Base-by-base conservation (phyloP, 2,329 filamentous ascomycete species). In the Simplicillium sp. region DNA sequence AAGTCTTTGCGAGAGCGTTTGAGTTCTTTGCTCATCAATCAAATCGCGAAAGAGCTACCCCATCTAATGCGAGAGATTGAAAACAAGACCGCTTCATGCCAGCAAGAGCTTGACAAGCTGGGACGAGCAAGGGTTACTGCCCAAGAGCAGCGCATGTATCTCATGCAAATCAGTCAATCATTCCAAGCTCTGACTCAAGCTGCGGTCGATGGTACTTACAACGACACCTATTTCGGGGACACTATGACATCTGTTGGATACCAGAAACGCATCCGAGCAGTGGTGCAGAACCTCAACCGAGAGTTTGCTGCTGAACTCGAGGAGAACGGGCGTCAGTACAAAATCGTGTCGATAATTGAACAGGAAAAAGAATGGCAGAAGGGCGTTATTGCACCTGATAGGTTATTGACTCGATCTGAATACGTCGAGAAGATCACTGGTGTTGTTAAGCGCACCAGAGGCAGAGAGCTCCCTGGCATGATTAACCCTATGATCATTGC, bases 401-500 rank as follows among this genome's bases (percentile, higher is more conserved):
- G n/a, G n/a, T n/a, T n/a, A n/a, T n/a, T 55, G 2, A 36, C 46
- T 1, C 32, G 45, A 29, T 39, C 40, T 2, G 42, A 46, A 1
- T 57, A 51, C 4, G 37, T 57, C 5, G 3, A 44, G 3, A 45
- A 55, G 0, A 48, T 59, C 13, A 42, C 45, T 3, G 9, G 20
- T 1, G 34, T 52, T 6, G 54, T 60, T 39, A 17, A 40, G 5
- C 47, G 47, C 1, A 49, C 34, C 31, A 47, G 53, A n/a, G 56
- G 55, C 2, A 58, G 68, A 5, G 80, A 84, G 50, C 56, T 84
- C 0, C 73, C 75, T 0, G 76, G 79, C 0, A 75, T 64, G 0
- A 82, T 77, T 54, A 80, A 80, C 44, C 71, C 78, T 0, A 52
- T 76, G 40, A 59, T 83, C 9, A 66, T 84, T 1, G 60, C 62